These are phyloP conservation scores for Inga leiocalycina DNA, from an alignment of 306 rosid species.

Conservation along the genomic window DNA sequence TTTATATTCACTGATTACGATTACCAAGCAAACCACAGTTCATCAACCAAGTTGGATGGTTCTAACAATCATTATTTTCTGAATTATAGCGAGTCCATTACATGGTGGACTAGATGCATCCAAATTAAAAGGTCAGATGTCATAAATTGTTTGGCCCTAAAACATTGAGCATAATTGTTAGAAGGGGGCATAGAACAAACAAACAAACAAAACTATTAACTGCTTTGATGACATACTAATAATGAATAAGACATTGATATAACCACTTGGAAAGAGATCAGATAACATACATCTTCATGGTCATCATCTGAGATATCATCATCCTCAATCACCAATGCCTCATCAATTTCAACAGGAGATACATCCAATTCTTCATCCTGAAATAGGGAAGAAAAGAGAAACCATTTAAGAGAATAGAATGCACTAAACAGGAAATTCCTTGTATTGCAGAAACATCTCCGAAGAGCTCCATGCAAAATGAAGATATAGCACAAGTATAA, in stretches of 20 bases:
- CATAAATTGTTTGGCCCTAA: background rate
- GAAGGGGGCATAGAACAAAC: background rate
- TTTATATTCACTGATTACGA: background rate
- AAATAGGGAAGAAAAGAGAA: conserved; percentile 14
- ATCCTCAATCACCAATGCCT: conserved; percentile 93
- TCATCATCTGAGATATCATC: conserved; percentile 98
- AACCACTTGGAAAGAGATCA: conserved; percentile 8
- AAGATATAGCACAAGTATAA: conserved; percentile 2
- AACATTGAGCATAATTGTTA: background rate
- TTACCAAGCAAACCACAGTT: background rate
- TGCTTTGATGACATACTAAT: background rate
- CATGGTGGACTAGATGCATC: background rate
- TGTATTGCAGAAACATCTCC: background rate
- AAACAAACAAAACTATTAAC: background rate
- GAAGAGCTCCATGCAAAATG: conserved; percentile 1
- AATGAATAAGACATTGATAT: background rate
- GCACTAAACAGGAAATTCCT: background rate
- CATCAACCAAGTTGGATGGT: background rate
- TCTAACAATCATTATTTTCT: background rate
- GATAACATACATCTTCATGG: conserved; percentile 82
- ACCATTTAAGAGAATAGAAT: background rate
- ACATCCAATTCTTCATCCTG: conserved; percentile 93
- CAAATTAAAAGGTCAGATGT: background rate
- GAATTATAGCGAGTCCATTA: background rate
- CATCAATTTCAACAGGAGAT: conserved; percentile 91